Conservation (phyloP, 805 yeast genomes). For the Wickerhamiella domercqiae region DNA sequence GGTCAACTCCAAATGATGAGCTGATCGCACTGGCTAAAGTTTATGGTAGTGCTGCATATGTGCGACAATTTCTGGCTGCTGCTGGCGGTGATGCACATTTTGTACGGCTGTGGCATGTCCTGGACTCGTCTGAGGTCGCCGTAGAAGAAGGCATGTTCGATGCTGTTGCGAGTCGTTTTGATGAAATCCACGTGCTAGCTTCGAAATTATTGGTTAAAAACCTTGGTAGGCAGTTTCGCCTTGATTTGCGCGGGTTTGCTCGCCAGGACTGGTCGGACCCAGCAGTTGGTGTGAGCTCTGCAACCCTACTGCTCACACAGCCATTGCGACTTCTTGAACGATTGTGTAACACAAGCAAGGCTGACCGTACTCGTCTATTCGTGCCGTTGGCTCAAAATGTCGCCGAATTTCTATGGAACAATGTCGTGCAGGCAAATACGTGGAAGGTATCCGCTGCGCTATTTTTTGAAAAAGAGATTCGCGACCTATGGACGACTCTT, state of each 20-base stretch:
- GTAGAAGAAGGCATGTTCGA: constrained; percentile 1
- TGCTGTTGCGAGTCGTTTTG: constrained; percentile 1
- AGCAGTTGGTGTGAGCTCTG: constrained; percentile 3
- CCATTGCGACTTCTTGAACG: constrained; percentile 19
- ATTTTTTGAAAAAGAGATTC: constrained; percentile 24
- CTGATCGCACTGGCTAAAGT: constrained; percentile 26
- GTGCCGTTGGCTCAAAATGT: constrained; percentile 20
- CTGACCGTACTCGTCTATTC: constrained; percentile 21
- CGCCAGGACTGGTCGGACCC: constrained; percentile 20
- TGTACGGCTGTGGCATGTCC: constrained; percentile 2
- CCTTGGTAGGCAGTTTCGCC: constrained; percentile 7
- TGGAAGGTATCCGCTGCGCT: constrained; percentile 26
- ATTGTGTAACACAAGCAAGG: constrained; percentile 19
- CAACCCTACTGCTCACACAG: neutral
- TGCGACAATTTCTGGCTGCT: constrained; percentile 26
- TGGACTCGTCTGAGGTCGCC: constrained; percentile 11
- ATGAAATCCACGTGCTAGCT: constrained; percentile 5
- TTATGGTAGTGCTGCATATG: constrained; percentile 25
- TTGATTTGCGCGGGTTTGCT: constrained; percentile 5
- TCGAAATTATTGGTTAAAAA: constrained; percentile 4
- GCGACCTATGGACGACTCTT: constrained; percentile 19
- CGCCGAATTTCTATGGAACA: constrained; percentile 26
- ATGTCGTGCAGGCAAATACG: constrained; percentile 26
- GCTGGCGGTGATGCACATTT: constrained; percentile 29
- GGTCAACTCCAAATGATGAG: constrained; percentile 24